phyloP scores from a whole-genome alignment of 139 green algal genomes.

The Chloropicon primus region DNA sequence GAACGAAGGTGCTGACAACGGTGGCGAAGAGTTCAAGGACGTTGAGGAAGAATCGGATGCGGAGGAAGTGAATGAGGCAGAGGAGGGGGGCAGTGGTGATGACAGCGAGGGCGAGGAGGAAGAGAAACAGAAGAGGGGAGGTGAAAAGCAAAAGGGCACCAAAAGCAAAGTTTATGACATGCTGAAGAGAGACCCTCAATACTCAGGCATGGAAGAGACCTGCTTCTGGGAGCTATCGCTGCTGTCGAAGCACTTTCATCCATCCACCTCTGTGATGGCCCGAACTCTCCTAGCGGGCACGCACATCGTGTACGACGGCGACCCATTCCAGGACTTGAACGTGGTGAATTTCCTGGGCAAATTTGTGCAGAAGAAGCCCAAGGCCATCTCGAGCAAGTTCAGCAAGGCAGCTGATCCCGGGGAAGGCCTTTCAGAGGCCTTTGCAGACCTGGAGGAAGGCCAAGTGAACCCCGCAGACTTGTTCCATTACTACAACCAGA shows the following conservation, averaged over 20 bases:
- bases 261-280: conserved; percentile 72
- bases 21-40: conserved; percentile 38
- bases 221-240: conserved; percentile 81
- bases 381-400: conserved; percentile 26
- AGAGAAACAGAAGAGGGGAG: not conserved
- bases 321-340: conserved; percentile 75
- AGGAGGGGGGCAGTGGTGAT: conserved; percentile 11
- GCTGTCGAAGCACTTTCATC: conserved; percentile 72
- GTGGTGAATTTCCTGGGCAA: conserved; percentile 82
- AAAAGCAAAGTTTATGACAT: conserved; percentile 53
- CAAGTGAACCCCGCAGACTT: conserved; percentile 52
- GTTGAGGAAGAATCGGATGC: not conserved
- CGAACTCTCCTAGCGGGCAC: conserved; percentile 63
- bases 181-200: conserved; percentile 65
- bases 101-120: conserved; percentile 12
- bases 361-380: conserved; percentile 83
- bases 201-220: conserved; percentile 43
- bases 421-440: conserved; percentile 48
- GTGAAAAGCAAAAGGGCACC: not conserved
- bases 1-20: not conserved
- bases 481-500: conserved; percentile 1
- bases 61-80: not conserved
- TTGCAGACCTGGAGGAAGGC: conserved; percentile 45
- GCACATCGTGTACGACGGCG: conserved; percentile 62
- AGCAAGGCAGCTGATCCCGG: conserved; percentile 51